Conservation (phyloP, 768 basidiomycete species). For the Tricholoma furcatifolium region DNA sequence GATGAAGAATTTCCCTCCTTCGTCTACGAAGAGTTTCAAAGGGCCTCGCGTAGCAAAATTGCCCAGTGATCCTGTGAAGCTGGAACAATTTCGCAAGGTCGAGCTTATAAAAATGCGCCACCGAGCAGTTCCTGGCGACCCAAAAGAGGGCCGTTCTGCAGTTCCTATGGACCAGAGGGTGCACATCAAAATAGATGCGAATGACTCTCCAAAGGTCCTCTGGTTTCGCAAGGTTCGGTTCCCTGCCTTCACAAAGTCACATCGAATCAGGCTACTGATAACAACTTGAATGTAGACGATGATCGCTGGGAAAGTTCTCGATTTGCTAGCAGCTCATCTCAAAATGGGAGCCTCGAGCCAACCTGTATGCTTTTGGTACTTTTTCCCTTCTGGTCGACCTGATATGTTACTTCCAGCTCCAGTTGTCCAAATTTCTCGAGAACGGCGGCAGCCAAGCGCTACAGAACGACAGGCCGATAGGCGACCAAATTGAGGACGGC, state of each 20-base stretch:
- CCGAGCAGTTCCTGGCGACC: slow-evolving; percentile 61
- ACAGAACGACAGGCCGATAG: slow-evolving; percentile 47
- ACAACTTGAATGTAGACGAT: slow-evolving; percentile 39
- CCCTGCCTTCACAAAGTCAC: neutral
- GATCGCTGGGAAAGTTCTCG: slow-evolving; percentile 61
- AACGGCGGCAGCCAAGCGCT: slow-evolving; percentile 30
- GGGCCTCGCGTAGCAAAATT: slow-evolving; percentile 27
- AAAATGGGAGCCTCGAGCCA: slow-evolving; percentile 26
- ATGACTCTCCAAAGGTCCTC: slow-evolving; percentile 42
- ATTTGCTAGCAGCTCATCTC: slow-evolving; percentile 45
- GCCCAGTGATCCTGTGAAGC: slow-evolving; percentile 51
- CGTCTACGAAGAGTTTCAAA: slow-evolving; percentile 18
- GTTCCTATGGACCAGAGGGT: slow-evolving; percentile 56
- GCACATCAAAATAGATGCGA: slow-evolving; percentile 42
- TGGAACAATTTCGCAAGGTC: slow-evolving; percentile 53
- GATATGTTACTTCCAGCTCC: slow-evolving; percentile 32
- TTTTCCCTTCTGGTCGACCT: neutral
- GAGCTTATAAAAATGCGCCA: slow-evolving; percentile 77
- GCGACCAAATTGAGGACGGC: slow-evolving; percentile 55
- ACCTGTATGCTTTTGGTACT: slow-evolving; percentile 24
- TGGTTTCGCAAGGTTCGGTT: slow-evolving; percentile 72
- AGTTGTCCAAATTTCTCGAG: slow-evolving; percentile 30
- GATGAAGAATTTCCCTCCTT: slow-evolving; percentile 46
- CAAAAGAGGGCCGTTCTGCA: slow-evolving; percentile 47
- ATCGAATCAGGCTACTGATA: neutral